Percentiles rank a stretch among this genome's conserved stretches.
These are phyloP conservation scores for Corymbia maculata DNA, from an alignment of 345 rosid genomes.

Conservation along the genomic window DNA sequence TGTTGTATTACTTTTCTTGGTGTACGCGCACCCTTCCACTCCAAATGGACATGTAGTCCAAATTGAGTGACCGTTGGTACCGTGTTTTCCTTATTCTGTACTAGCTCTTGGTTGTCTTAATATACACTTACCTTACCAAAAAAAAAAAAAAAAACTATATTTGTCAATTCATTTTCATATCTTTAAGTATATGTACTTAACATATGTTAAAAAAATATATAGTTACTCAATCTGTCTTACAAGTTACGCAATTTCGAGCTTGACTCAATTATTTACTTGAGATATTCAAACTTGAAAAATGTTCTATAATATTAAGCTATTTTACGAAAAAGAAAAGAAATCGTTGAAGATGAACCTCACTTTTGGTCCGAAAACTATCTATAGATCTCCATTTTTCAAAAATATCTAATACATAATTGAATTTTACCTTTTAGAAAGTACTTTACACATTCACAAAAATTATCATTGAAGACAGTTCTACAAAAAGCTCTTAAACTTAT, in stretches of 20 bases:
- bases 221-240: neutral
- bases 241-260: neutral
- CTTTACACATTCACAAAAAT: neutral
- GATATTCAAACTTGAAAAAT: neutral
- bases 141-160: too few species aligned
- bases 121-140: too few species aligned
- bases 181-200: neutral
- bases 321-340: neutral
- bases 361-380: neutral
- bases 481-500: neutral
- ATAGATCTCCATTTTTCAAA: neutral
- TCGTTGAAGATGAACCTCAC: neutral
- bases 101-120: too few species aligned
- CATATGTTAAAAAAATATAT: neutral
- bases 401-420: neutral
- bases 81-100: too few species aligned
- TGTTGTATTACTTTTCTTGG: too few species aligned
- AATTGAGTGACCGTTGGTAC: too few species aligned
- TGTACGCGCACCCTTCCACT: too few species aligned
- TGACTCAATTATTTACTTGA: neutral
- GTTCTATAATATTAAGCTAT: neutral
- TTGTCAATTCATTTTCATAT: neutral
- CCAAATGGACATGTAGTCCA: too few species aligned
- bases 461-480: too few species aligned
- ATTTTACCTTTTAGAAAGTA: neutral